These are phyloP conservation scores for Pythium volutum DNA, from an alignment of 352 stramenopile genomes.

Conservation along the genomic window DNA sequence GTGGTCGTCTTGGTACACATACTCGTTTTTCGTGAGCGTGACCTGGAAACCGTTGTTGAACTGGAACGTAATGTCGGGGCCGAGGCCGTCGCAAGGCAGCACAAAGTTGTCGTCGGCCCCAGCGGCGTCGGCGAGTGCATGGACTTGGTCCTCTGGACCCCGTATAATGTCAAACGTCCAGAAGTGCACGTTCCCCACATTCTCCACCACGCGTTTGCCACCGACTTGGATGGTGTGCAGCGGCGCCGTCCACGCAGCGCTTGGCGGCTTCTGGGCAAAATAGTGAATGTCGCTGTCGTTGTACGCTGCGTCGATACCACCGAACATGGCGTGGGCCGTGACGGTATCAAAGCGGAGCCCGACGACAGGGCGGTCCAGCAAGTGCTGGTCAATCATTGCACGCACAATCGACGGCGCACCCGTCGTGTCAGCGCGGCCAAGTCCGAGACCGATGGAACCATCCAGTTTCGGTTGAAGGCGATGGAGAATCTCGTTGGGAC, in stretches of 20 bases:
- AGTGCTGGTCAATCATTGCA: conserved; percentile 3
- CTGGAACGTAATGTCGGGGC: conserved; percentile 14
- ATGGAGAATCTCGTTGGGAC: background rate
- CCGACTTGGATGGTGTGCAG: conserved; percentile 4
- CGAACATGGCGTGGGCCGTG: conserved; percentile 10
- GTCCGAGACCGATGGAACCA: conserved; percentile 10
- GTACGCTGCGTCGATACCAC: conserved; percentile 14
- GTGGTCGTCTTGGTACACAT: conserved; percentile 1
- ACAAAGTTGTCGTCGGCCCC: conserved; percentile 8
- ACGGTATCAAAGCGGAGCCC: background rate
- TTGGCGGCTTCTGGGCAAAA: background rate
- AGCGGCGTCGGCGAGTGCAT: conserved; percentile 12
- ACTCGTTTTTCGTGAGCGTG: conserved; percentile 19
- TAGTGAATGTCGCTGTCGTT: conserved; percentile 3
- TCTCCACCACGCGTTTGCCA: background rate
- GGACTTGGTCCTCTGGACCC: conserved; percentile 4
- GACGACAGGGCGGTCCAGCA: conserved; percentile 8
- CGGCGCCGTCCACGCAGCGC: conserved; percentile 2
- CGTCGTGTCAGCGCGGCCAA: background rate
- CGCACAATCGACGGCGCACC: conserved; percentile 8
- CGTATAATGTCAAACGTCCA: background rate
- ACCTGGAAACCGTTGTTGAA: conserved; percentile 3
- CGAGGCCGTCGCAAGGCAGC: conserved; percentile 10
- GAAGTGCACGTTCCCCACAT: background rate
- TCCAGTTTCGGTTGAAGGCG: background rate